Evolutionary conservation across 768 basidiomycete species (phyloP), one percentile per base, ranked within the genome.

Genomic region (Naematelia aurantialba): DNA sequence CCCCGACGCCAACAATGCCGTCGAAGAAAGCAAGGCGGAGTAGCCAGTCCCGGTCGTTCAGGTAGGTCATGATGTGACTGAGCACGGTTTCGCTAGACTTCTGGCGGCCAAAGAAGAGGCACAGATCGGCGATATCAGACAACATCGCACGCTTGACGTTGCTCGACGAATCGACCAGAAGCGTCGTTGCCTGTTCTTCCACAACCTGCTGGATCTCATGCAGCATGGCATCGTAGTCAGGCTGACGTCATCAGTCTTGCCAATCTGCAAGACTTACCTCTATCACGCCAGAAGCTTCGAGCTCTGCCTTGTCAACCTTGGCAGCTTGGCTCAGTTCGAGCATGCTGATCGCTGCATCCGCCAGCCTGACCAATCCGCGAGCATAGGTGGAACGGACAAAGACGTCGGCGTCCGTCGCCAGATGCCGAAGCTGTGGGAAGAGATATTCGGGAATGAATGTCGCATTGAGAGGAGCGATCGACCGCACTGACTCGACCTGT

Each of bases 401-500:
- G 0, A 91, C 82, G 65, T 97, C 92, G 0, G 86, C 80, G 71
- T 98, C 96, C 51, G 85, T 83, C 0, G 88, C 83, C 5, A 99
- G 81, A 61, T 90, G 85, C 31, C 84, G 83, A 68, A 91, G 84
- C 70, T 96, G 89, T 1, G 92, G 93, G 26, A 98, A 85, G 65
- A 98, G 88, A 74, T 97, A 99, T 76, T 97, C 93, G 0, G 92
- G 89, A 69, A 98, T 88, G 24, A 97, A 89, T 5, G 89, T 67
- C 8, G 78, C 62, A 61, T 81, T 80, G 1, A 74, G 70, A 0
- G 78, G 76, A 1, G 76, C 76, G 39, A 81, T 71, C 4, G 70
- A 65, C 8, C 49, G 44, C 24, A 78, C 66, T 10, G 75, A 71
- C 3, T 74, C 60, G 55, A 78, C 63, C 77, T 77, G 64, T 12